Percentiles rank a stretch among this genome's conserved stretches.
These are phyloP conservation scores for Cinnamomum chago DNA, from an alignment of 164 flowering plant species.

Conservation along the genomic window DNA sequence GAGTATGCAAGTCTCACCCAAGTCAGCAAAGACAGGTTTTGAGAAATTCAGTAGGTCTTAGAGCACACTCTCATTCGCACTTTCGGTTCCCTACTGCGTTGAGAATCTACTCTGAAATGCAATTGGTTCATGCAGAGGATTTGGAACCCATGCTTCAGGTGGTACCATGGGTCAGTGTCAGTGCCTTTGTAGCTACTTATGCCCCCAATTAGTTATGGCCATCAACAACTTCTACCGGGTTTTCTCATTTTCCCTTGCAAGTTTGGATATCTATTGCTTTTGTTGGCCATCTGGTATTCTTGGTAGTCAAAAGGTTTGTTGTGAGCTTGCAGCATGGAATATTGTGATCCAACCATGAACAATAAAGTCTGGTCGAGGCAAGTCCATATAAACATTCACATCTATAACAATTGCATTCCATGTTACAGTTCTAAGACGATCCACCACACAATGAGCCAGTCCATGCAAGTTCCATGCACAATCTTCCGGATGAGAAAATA, in stretches of 20 bases:
- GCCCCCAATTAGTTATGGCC: slow-evolving; percentile 50
- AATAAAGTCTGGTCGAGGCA: too few relatives aligned
- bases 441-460: slow-evolving; percentile 7
- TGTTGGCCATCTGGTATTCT: slow-evolving; percentile 44
- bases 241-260: too few relatives aligned
- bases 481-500: too few relatives aligned
- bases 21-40: too few relatives aligned
- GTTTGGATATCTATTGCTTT: slow-evolving; percentile 8
- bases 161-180: slow-evolving; percentile 54
- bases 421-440: not conserved
- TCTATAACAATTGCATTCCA: slow-evolving; percentile 20
- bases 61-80: too few relatives aligned
- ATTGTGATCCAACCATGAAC: slow-evolving; percentile 12
- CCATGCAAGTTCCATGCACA: too few relatives aligned
- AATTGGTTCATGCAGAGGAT: slow-evolving; percentile 26
- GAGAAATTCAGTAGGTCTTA: too few relatives aligned
- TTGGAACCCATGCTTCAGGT: slow-evolving; percentile 6
- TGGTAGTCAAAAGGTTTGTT: slow-evolving; percentile 50
- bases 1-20: too few relatives aligned
- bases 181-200: slow-evolving; percentile 89
- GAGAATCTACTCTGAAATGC: not conserved
- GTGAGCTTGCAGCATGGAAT: slow-evolving; percentile 61
- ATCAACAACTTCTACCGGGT: slow-evolving; percentile 11
- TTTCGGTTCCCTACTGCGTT: too few relatives aligned
- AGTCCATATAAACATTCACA: too few relatives aligned